phyloP scores from a whole-genome alignment of 2,329 filamentous ascomycete species.

The Coniochaeta ligniaria region DNA sequence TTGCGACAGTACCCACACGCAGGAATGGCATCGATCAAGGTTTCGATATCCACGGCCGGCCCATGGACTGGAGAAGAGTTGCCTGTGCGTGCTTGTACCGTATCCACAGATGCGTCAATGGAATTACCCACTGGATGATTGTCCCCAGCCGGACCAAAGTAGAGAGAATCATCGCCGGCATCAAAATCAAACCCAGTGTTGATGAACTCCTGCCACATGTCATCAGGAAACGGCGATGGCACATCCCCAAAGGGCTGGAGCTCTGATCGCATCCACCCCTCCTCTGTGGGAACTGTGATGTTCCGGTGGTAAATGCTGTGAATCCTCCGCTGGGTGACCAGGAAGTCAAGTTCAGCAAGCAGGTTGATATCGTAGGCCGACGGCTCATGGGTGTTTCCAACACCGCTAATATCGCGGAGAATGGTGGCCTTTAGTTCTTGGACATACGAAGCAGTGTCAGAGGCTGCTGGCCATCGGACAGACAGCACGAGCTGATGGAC shows the following conservation, averaged over 20 bases:
- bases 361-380: not conserved
- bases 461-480: not conserved
- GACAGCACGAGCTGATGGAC: not conserved
- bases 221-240: constrained; percentile 1
- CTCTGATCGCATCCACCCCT: not conserved
- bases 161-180: not conserved
- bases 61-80: not conserved
- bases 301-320: constrained; percentile 1
- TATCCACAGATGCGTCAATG: not conserved
- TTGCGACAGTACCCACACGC: not conserved
- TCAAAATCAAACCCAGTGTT: not conserved
- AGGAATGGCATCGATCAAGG: not conserved
- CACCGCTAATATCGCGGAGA: not conserved
- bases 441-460: not conserved
- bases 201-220: not conserved
- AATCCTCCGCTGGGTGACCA: constrained; percentile 1
- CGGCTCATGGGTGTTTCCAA: not conserved
- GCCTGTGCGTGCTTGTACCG: not conserved
- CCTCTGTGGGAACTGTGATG: not conserved
- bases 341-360: constrained; percentile 1
- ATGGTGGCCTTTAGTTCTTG: not conserved
- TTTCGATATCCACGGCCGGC: not conserved
- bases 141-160: not conserved
- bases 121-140: not conserved
- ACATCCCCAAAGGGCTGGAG: not conserved